phyloP scores from a whole-genome alignment of 495 filamentous ascomycete genomes.

The Hypoxylon lenormandii region DNA sequence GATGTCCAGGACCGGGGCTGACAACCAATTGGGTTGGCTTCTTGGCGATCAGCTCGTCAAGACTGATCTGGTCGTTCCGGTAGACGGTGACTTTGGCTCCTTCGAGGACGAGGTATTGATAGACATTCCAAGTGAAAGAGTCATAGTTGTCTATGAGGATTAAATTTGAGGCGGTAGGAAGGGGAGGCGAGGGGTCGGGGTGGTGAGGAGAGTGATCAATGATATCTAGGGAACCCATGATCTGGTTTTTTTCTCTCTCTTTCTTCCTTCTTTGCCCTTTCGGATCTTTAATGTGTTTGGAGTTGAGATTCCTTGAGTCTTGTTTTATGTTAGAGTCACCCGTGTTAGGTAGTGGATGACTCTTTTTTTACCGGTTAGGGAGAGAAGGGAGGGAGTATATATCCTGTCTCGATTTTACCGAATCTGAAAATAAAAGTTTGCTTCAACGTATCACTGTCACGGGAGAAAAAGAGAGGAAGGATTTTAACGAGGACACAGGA shows the following conservation, averaged over 20 bases:
- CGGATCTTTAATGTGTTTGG: neutral
- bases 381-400: neutral
- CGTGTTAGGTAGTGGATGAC: constrained; percentile 3
- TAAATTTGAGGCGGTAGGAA: constrained; percentile 85
- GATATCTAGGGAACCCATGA: constrained; percentile 65
- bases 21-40: constrained; percentile 93
- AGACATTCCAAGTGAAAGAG: constrained; percentile 99
- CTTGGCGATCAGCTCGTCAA: constrained; percentile 82
- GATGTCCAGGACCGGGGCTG: constrained; percentile 94
- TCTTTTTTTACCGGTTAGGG: neutral
- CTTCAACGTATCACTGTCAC: neutral
- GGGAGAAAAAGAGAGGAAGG: neutral
- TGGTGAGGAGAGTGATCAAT: constrained; percentile 90
- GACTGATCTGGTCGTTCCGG: constrained; percentile 88
- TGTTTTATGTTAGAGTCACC: neutral
- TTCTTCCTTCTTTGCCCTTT: constrained; percentile 1
- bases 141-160: constrained; percentile 99
- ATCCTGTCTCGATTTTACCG: constrained; percentile 1
- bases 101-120: constrained; percentile 95
- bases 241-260: constrained; percentile 7
- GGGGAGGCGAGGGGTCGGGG: constrained; percentile 72
- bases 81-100: constrained; percentile 88
- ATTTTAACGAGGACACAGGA: constrained; percentile 11
- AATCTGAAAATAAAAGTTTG: no score
- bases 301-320: neutral